Conservation (phyloP, 139 green algal species). For the Haematococcus sp. region DNA sequence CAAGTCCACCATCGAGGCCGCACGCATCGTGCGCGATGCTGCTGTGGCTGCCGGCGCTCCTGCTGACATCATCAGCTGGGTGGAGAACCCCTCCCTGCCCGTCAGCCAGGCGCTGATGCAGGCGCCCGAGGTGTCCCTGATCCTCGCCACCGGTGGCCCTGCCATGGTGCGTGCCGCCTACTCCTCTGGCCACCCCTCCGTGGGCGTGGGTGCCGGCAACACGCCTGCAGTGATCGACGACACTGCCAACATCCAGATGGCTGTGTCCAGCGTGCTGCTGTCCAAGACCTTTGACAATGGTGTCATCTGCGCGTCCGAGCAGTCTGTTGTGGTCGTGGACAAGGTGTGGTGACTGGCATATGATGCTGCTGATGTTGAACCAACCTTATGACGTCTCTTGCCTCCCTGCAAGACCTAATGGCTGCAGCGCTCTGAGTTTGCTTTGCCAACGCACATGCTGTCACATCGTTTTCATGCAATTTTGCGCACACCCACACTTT, state of each 20-base stretch:
- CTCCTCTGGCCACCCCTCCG: slow-evolving; percentile 61
- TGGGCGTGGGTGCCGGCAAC: slow-evolving; percentile 71
- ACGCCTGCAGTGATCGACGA: slow-evolving; percentile 72
- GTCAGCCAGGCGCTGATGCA: slow-evolving; percentile 60
- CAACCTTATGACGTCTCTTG: neutral
- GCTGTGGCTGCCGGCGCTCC: slow-evolving; percentile 62
- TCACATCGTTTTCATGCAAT: no score
- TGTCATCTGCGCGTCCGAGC: slow-evolving; percentile 71
- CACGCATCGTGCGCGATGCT: slow-evolving; percentile 58
- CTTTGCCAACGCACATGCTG: no score
- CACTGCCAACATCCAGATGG: slow-evolving; percentile 57
- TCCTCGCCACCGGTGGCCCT: slow-evolving; percentile 67
- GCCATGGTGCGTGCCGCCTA: slow-evolving; percentile 69
- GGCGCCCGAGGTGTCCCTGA: slow-evolving; percentile 40
- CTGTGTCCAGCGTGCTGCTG: slow-evolving; percentile 45
- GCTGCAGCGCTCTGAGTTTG: slow-evolving; percentile 5
- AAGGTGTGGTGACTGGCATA: slow-evolving; percentile 7
- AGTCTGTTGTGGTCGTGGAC: slow-evolving; percentile 59
- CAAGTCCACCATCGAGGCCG: slow-evolving; percentile 56
- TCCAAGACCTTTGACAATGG: slow-evolving; percentile 75
- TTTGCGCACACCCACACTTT: no score
- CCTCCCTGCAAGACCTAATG: neutral
- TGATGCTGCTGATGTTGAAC: neutral
- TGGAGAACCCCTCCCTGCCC: slow-evolving; percentile 54
- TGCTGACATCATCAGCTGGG: slow-evolving; percentile 58